Percentiles rank a stretch among this genome's conserved stretches.
Conservation (phyloP, 495 filamentous ascomycete genomes). For the Pyronema domesticum region DNA sequence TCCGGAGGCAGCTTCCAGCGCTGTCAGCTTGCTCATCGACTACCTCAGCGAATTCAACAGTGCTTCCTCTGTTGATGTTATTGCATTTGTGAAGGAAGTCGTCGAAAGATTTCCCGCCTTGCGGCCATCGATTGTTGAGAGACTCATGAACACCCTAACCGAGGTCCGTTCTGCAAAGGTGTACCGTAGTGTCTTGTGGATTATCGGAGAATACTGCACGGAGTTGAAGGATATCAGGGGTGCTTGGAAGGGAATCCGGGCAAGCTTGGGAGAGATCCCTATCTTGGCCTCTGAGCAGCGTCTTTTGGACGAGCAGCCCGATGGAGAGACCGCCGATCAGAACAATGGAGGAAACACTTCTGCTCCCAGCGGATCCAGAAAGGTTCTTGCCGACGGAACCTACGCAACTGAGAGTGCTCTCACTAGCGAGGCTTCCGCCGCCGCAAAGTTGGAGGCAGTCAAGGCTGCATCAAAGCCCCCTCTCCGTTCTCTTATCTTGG, state of each 20-base stretch:
- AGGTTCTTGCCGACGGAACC: slow-evolving; percentile 88
- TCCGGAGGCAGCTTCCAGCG: slow-evolving; percentile 90
- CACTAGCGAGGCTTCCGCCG: slow-evolving; percentile 73
- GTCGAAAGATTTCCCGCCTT: slow-evolving; percentile 95
- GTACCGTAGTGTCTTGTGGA: slow-evolving; percentile 91
- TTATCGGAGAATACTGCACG: slow-evolving; percentile 90
- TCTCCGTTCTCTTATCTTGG: slow-evolving; percentile 82
- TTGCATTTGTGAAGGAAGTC: slow-evolving; percentile 96
- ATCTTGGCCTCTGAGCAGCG: slow-evolving; percentile 92
- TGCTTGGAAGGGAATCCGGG: slow-evolving; percentile 89
- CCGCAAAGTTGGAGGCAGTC: slow-evolving; percentile 85
- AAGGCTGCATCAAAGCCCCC: slow-evolving; percentile 95
- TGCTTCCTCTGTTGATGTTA: slow-evolving; percentile 89
- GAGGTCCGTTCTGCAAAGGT: slow-evolving; percentile 96
- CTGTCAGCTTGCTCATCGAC: slow-evolving; percentile 96
- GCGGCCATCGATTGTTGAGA: slow-evolving; percentile 65
- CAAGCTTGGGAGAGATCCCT: slow-evolving; percentile 90
- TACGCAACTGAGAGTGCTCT: slow-evolving; percentile 94
- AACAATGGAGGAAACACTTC: slow-evolving; percentile 45
- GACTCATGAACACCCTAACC: slow-evolving; percentile 74
- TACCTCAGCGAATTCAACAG: slow-evolving; percentile 98
- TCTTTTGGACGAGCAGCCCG: slow-evolving; percentile 59
- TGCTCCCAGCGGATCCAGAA: slow-evolving; percentile 63
- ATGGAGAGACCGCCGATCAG: slow-evolving; percentile 44
- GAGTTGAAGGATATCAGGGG: slow-evolving; percentile 88